Evolutionary conservation across 2,329 filamentous ascomycete species (phyloP), one percentile per base, ranked within the genome.

Genomic region (Sporothrix inflata): DNA sequence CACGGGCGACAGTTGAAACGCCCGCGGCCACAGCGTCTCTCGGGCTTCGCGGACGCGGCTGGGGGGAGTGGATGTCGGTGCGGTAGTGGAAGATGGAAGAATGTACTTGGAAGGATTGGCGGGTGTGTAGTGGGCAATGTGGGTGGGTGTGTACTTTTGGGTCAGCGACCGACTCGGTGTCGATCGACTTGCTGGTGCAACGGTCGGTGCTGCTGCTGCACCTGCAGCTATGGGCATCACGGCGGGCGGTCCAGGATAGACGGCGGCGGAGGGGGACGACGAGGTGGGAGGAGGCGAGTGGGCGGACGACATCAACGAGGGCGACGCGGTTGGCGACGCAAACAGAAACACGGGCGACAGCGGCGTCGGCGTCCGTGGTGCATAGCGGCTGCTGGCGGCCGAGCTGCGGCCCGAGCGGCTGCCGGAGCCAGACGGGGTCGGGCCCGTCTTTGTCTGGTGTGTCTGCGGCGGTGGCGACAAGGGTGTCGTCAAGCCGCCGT

Each of bases 181-280:
- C 34, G n/a, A 8, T 63, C 38, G 57, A 38, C 27, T 42, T 5
- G 47, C 24, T 14, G 38, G 2, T 7, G 40, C 12, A 12, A 30
- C 1, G 3, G 30, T 7, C 1, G 53, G 7, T 2, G 47, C 1
- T 9, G 61, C 12, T 34, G 38, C 27, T 30, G 55, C 47, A 61
- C 71, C 51, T 34, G 21, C 71, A 12, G 71, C 19, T 24, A 72
- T 73, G 73, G 75, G 73, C 75, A 71, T 75, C 75, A 73, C 73
- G 73, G 71, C 42, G 49, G 38, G 72, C n/a, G 69, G 69, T 68
- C 67, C 71, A 70, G 72, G 66, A 66, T 66, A 16, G 47, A 67
- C 55, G 40, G 71, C 51, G 5, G 69, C 8, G 8, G 40, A 42
- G 3, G 45, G 21, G 5, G 63, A 8, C 27, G 42, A 30, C 14